Conservation (phyloP, 2,329 filamentous ascomycete genomes). For the Fusarium xylarioides region DNA sequence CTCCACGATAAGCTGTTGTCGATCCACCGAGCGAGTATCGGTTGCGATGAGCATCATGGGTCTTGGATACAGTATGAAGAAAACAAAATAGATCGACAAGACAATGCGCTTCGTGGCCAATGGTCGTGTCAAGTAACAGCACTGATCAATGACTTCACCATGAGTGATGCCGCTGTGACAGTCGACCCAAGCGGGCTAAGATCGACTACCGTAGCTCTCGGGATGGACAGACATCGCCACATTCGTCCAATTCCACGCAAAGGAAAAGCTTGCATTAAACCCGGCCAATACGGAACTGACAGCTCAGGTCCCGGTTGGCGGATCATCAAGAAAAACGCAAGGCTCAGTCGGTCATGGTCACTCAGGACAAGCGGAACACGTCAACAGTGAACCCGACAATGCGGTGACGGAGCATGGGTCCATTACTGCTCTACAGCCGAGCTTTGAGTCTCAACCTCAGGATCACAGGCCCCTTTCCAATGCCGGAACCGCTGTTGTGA, state of each 20-base stretch:
- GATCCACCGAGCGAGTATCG: constrained; percentile 7
- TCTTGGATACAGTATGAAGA: background rate
- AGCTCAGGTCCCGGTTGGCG: constrained; percentile 25
- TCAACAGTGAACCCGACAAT: constrained; percentile 24
- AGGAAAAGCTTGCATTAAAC: constrained; percentile 8
- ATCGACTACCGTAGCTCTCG: constrained; percentile 35
- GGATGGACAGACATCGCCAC: constrained; percentile 37
- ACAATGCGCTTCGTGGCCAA: constrained; percentile 9
- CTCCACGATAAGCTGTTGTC: constrained; percentile 16
- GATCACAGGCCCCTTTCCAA: constrained; percentile 4
- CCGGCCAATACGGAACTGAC: constrained; percentile 27
- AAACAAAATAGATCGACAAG: constrained; percentile 39
- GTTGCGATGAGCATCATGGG: constrained; percentile 20
- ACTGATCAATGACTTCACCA: constrained; percentile 32
- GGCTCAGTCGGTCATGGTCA: constrained; percentile 9
- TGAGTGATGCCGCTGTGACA: constrained; percentile 26
- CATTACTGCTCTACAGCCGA: background rate
- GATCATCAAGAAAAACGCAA: constrained; percentile 13
- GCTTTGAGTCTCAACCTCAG: constrained; percentile 1
- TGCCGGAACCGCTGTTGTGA: constrained; percentile 4
- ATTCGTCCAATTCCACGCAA: constrained; percentile 33
- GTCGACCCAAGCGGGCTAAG: constrained; percentile 31
- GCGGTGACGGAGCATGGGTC: constrained; percentile 17
- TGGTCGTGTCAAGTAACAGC: constrained; percentile 8
- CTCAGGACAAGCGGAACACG: constrained; percentile 25